Evolutionary conservation across 1,284 basidiomycete species (phyloP), one percentile per base, ranked within the genome.

Genomic region (Boletus austroedulis): DNA sequence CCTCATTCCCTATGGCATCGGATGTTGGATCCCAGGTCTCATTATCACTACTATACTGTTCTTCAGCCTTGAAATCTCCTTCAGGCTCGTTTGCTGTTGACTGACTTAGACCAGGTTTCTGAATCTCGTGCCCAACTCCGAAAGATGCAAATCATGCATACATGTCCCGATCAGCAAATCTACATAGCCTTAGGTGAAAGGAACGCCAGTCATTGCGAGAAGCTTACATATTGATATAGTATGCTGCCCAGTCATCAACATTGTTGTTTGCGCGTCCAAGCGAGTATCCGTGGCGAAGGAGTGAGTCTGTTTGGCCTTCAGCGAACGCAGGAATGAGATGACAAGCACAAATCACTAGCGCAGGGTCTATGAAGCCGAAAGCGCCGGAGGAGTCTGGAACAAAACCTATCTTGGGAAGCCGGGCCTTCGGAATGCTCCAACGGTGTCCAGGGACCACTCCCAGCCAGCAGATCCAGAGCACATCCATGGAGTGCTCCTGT

Each of bases 271-370:
- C 15, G 15, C 32, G 8, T 17, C 17, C 32, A 3, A 53, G 17
- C 10, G 52, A 53, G 4, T 1, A 11, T 12, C 52, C 24, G 8
- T 5, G 32, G 1, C 1, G 17, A 28, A 53, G 43, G 3, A 59
- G 28, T 0, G 14, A 31, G 4, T 38, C 21, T 1, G 55, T 59
- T 0, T 8, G 11, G 4, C 59, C 60, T 1, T 61, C 47, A 1
- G 36, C 31, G 12, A 61, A 61, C 0, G 9, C 50, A 2, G 58
- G 60, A 7, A 61, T 61, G 0, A 61, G 5, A n/a, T 61, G 50
- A 21, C 58, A 61, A 0, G 41, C 46, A 3, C 5, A 47, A 8
- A 61, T 41, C 3, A 23, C 4, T 0, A 12, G 6, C 0, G 7
- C 9, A n/a, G 40, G 40, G 3, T 41, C 40, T 12, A 41, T 6